A percentile compares a stretch with the other conserved stretches of the same genome.
These are phyloP conservation scores for Ligustrum vulgare DNA, from an alignment of 257 asterid species.

Conservation along the genomic window DNA sequence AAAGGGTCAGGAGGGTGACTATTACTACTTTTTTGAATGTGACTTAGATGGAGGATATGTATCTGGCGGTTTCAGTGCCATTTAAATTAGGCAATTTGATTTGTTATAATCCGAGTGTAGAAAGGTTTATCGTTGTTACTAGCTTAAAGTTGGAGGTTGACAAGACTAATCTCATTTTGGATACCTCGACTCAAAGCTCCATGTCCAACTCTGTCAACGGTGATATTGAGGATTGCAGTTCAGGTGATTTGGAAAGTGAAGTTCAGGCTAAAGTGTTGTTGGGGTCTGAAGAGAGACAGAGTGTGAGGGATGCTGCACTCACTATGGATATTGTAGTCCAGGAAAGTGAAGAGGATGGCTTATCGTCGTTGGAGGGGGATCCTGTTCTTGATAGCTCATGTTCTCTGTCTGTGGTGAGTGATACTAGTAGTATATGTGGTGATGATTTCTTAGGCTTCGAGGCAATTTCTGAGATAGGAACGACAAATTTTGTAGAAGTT, in stretches of 20 bases:
- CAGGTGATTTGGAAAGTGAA: conserved; percentile 40
- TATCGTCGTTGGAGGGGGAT: conserved; percentile 59
- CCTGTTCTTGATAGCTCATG: conserved; percentile 49
- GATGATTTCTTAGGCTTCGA: conserved; percentile 69
- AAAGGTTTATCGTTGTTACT: conserved; percentile 44
- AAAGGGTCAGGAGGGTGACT: conserved; percentile 42
- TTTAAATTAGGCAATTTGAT: conserved; percentile 53
- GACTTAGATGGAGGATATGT: conserved; percentile 56
- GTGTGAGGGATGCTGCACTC: conserved; percentile 29
- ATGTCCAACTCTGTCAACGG: conserved; percentile 33
- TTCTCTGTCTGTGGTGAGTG: conserved; percentile 78
- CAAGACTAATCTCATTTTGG: conserved; percentile 31
- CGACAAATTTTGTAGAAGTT: conserved; percentile 31
- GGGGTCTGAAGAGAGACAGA: conserved; percentile 28
- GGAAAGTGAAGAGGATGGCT: conserved; percentile 63
- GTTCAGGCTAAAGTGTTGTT: conserved; percentile 28
- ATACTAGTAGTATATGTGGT: conserved; percentile 78
- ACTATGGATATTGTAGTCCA: conserved; percentile 40
- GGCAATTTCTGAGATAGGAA: conserved; percentile 39
- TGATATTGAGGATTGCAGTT: conserved; percentile 34
- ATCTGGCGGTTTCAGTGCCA: conserved; percentile 55
- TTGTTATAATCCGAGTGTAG: conserved; percentile 33
- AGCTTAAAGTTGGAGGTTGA: conserved; percentile 45
- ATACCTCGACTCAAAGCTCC: conserved; percentile 33
- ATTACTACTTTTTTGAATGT: conserved; percentile 38